Percentiles rank a stretch among this genome's conserved stretches.
Evolutionary conservation across 257 asterid genomes (phyloP).

Genomic region (Nicotiana otophora): DNA sequence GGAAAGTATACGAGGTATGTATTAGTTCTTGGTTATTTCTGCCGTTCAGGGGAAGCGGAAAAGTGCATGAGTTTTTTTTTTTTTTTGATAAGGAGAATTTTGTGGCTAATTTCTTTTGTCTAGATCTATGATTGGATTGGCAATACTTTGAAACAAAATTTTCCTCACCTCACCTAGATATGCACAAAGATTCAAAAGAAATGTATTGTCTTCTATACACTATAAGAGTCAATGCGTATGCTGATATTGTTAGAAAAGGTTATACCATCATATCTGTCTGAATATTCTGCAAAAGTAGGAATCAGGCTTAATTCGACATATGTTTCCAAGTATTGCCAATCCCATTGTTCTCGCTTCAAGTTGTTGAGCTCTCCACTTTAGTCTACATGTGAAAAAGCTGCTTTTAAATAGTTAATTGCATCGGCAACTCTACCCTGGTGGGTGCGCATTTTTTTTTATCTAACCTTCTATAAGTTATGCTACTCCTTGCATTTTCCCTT

Average conservation of each 20-base stretch:
- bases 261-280: not conserved
- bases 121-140: too few species aligned
- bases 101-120: too few species aligned
- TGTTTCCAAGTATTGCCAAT: not conserved
- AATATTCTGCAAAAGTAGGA: not conserved
- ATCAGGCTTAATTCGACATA: not conserved
- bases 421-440: not conserved
- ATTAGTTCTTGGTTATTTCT: slow-evolving; percentile 11
- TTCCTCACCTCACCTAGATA: not conserved
- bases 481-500: not conserved
- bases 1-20: slow-evolving; percentile 84
- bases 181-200: not conserved
- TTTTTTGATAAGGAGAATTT: not conserved
- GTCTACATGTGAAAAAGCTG: not conserved
- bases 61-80: not conserved
- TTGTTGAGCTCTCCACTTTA: not conserved
- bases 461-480: not conserved
- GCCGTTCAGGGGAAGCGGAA: not conserved
- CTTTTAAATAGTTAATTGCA: not conserved
- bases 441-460: not conserved
- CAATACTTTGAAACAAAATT: too few species aligned
- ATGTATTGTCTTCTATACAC: not conserved
- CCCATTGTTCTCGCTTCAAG: not conserved
- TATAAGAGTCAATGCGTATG: not conserved
- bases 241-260: not conserved